Percentiles rank a stretch among this genome's conserved stretches.
phyloP scores from a whole-genome alignment of 345 rosid species.

The Gossypium anomalum region DNA sequence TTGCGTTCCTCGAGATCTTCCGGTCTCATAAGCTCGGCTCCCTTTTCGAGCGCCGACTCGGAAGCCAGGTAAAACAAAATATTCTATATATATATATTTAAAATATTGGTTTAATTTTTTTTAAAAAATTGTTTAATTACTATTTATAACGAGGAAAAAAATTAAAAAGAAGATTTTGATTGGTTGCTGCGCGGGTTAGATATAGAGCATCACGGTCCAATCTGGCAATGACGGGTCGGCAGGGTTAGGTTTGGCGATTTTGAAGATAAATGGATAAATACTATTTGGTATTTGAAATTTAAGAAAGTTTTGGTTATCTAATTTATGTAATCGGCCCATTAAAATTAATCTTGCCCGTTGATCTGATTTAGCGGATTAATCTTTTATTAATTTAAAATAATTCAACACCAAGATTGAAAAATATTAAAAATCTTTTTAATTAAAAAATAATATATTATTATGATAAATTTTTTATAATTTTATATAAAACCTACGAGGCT shows the following conservation, averaged over 20 bases:
- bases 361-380: too few relatives aligned
- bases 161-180: background rate
- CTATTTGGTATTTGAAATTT: background rate
- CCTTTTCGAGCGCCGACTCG: constrained; percentile 53
- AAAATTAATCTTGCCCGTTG: background rate
- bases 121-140: background rate
- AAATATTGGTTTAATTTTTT: background rate
- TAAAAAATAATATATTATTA: too few relatives aligned
- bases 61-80: constrained; percentile 47
- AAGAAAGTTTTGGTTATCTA: background rate
- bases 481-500: too few relatives aligned
- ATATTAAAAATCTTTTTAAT: too few relatives aligned
- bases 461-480: too few relatives aligned
- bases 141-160: background rate
- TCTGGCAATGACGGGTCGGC: background rate
- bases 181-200: background rate
- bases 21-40: constrained; percentile 49
- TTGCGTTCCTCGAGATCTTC: constrained; percentile 40
- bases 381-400: too few relatives aligned
- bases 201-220: background rate
- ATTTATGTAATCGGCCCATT: background rate
- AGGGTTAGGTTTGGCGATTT: background rate
- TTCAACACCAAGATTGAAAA: too few relatives aligned
- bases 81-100: background rate
- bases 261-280: background rate